Evolutionary conservation across 192 early-diverging fungal species (phyloP).

Genomic region (Umbelopsis isabellina): DNA sequence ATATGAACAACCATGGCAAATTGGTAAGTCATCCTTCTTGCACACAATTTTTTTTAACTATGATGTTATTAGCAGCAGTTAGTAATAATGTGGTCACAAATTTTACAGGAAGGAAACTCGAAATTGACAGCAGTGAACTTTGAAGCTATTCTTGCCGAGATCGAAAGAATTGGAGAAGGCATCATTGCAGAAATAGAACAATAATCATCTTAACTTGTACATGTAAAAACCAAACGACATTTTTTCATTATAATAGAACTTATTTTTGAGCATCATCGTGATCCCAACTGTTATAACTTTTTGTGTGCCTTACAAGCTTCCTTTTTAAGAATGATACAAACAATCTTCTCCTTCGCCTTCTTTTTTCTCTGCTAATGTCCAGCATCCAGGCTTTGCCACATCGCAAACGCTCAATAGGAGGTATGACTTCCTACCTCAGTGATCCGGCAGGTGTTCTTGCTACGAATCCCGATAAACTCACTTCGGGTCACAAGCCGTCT

Average conservation of each 20-base stretch:
- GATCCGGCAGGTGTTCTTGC: constrained; percentile 21
- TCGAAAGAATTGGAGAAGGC: constrained; percentile 68
- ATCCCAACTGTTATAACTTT: constrained; percentile 2
- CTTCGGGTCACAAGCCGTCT: not conserved
- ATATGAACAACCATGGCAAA: constrained; percentile 46
- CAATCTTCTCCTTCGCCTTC: constrained; percentile 22
- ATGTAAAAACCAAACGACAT: constrained; percentile 15
- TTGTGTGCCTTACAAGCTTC: constrained; percentile 19
- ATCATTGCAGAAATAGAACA: constrained; percentile 34
- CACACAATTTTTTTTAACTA: not conserved
- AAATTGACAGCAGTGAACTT: constrained; percentile 64
- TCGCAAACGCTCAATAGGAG: constrained; percentile 12
- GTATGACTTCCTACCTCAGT: constrained; percentile 17
- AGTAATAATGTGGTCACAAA: constrained; percentile 32
- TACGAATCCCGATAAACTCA: constrained; percentile 17
- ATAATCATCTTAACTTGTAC: constrained; percentile 21
- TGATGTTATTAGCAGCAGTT: constrained; percentile 19
- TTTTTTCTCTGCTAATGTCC: constrained; percentile 9
- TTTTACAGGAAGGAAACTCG: constrained; percentile 27
- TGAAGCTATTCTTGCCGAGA: constrained; percentile 64
- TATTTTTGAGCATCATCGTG: constrained; percentile 21
- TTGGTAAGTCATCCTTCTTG: constrained; percentile 40
- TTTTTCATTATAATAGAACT: constrained; percentile 10
- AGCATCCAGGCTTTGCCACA: constrained; percentile 20
- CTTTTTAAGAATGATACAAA: constrained; percentile 24